phyloP scores from a whole-genome alignment of 176 grass and related monocot genomes.

The Lolium multiflorum region DNA sequence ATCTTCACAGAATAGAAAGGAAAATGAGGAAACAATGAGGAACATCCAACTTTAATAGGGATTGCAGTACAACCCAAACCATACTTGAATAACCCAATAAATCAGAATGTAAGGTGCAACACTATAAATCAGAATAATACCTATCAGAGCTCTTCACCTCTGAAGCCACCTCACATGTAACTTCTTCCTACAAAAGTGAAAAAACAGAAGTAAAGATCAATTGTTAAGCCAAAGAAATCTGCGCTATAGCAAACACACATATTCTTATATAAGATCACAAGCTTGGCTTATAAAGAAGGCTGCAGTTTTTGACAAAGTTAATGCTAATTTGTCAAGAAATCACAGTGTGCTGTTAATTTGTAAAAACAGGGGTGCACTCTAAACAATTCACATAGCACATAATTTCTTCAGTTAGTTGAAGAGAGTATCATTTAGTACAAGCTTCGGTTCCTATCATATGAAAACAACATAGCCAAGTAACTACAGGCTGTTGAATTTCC shows the following conservation, averaged over 20 bases:
- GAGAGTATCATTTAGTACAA: conserved; percentile 1
- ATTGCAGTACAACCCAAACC: neutral
- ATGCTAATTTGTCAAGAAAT: neutral
- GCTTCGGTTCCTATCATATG: neutral
- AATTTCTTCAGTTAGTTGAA: conserved; percentile 34
- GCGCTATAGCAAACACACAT: neutral
- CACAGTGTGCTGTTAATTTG: neutral
- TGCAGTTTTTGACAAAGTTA: neutral
- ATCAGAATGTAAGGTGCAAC: conserved; percentile 12
- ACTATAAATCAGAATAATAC: conserved; percentile 44
- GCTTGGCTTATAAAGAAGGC: conserved; percentile 6
- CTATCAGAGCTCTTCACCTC: conserved; percentile 50
- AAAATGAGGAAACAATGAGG: conserved; percentile 28
- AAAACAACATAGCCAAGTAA: conserved; percentile 18
- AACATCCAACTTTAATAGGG: neutral
- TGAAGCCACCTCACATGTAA: conserved; percentile 32
- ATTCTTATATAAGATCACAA: conserved; percentile 15
- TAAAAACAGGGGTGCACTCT: neutral
- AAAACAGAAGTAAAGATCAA: conserved; percentile 5
- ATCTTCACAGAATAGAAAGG: neutral
- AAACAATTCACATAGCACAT: neutral
- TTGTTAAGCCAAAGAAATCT: conserved; percentile 23
- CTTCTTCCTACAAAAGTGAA: conserved; percentile 52
- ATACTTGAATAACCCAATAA: neutral
- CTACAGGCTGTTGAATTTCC: neutral